These are phyloP conservation scores for Cyclostephanos invisitatus DNA, from an alignment of 108 stramenopile species.

Conservation along the genomic window DNA sequence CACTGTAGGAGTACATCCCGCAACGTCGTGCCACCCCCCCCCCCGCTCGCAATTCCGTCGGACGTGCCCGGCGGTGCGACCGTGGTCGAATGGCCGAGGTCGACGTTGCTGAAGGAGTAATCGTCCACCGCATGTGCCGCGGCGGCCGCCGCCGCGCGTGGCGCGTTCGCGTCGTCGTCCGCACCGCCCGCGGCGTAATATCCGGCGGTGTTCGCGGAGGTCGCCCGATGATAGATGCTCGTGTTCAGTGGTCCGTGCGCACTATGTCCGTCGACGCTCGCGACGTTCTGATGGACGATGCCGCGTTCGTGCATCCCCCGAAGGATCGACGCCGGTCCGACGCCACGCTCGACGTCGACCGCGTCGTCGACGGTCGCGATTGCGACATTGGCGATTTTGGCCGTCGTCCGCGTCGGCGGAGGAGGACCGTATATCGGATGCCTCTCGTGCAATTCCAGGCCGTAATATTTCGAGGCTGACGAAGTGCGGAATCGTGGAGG, in stretches of 20 bases:
- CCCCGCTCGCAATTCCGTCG: too few species aligned
- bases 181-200: slow-evolving; percentile 9
- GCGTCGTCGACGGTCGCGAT: not conserved
- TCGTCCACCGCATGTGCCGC: slow-evolving; percentile 21
- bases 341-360: not conserved
- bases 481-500: too few species aligned
- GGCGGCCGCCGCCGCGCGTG: not conserved
- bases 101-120: slow-evolving; percentile 41
- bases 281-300: not conserved
- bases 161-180: not conserved
- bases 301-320: not conserved
- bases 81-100: slow-evolving; percentile 11
- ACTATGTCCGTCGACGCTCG: not conserved
- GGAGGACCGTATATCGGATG: slow-evolving; percentile 2
- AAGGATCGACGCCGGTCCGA: not conserved
- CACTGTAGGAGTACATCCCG: slow-evolving; percentile 3
- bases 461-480: slow-evolving; percentile 2
- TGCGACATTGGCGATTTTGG: not conserved
- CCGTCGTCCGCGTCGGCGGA: too few species aligned
- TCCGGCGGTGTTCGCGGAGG: slow-evolving; percentile 17
- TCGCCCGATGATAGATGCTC: slow-evolving; percentile 21
- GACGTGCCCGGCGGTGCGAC: not conserved
- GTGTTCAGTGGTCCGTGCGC: slow-evolving; percentile 1
- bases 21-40: not conserved
- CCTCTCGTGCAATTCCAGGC: not conserved